phyloP scores from a whole-genome alignment of 2,329 filamentous ascomycete genomes.

The Curvularia spicifera region DNA sequence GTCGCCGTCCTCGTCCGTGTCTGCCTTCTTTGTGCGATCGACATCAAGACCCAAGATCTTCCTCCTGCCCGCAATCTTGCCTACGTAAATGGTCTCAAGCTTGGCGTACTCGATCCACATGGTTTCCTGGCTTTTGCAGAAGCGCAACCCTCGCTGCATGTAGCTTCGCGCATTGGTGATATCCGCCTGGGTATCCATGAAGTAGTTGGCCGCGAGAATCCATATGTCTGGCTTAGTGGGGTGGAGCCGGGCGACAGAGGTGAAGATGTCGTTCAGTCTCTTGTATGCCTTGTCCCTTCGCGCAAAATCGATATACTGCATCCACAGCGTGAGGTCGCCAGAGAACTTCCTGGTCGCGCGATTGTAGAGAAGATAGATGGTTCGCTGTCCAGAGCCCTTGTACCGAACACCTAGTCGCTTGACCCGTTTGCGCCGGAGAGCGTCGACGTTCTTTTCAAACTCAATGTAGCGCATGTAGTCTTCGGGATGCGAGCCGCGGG shows the following conservation, averaged over 20 bases:
- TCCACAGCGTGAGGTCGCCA: constrained; percentile 82
- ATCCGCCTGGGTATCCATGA: constrained; percentile 80
- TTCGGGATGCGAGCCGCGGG: constrained; percentile 71
- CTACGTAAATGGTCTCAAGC: constrained; percentile 90
- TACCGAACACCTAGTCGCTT: constrained; percentile 79
- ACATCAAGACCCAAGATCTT: constrained; percentile 68
- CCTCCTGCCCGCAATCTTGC: constrained; percentile 77
- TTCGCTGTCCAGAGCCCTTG: constrained; percentile 74
- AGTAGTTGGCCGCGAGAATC: constrained; percentile 80
- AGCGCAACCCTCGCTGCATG: constrained; percentile 87
- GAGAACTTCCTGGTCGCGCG: constrained; percentile 84
- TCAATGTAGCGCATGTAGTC: constrained; percentile 87
- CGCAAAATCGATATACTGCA: constrained; percentile 85
- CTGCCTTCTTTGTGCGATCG: constrained; percentile 52
- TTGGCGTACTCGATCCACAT: constrained; percentile 92
- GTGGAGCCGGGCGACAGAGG: constrained; percentile 79
- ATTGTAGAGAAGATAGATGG: constrained; percentile 88
- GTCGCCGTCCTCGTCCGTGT: constrained; percentile 55
- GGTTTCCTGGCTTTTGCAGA: constrained; percentile 75
- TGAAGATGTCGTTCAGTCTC: constrained; percentile 66
- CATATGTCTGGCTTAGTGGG: constrained; percentile 83
- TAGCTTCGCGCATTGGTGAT: constrained; percentile 84
- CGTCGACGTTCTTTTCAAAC: constrained; percentile 71
- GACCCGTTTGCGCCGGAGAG: constrained; percentile 80
- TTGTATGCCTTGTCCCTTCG: constrained; percentile 68